phyloP scores from a whole-genome alignment of 257 asterid genomes.

The Lycium ferocissimum region DNA sequence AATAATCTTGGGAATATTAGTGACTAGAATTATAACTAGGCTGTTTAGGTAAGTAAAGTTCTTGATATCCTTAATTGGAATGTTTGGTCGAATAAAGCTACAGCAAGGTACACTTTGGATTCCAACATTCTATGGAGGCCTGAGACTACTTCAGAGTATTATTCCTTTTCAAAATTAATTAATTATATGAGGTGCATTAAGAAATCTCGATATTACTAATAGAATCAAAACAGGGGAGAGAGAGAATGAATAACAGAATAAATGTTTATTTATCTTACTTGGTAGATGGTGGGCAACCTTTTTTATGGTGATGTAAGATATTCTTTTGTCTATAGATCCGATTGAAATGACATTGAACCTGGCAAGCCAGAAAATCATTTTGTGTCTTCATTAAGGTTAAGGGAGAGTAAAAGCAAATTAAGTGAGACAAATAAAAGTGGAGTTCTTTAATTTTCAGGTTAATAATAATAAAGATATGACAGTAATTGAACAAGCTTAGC shows the following conservation, averaged over 20 bases:
- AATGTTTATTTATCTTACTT: not conserved
- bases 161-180: not conserved
- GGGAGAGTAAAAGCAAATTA: constrained; percentile 12
- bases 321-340: not conserved
- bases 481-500: constrained; percentile 38
- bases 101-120: constrained; percentile 9
- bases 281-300: not conserved
- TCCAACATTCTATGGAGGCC: constrained; percentile 15
- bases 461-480: constrained; percentile 36
- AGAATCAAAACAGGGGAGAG: not conserved
- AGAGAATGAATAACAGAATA: not conserved
- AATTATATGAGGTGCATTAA: not conserved
- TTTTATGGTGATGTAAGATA: not conserved
- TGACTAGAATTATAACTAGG: not conserved
- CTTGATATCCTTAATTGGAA: not conserved
- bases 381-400: constrained; percentile 13
- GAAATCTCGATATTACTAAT: constrained; percentile 14
- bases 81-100: constrained; percentile 16
- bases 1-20: not conserved
- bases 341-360: constrained; percentile 7
- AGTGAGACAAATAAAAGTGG: not conserved
- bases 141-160: not conserved
- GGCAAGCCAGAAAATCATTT: not conserved
- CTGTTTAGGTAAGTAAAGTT: not conserved
- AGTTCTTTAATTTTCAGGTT: not conserved